Base-by-base conservation (phyloP, 2,329 filamentous ascomycete species). In the Xylaria sp. region DNA sequence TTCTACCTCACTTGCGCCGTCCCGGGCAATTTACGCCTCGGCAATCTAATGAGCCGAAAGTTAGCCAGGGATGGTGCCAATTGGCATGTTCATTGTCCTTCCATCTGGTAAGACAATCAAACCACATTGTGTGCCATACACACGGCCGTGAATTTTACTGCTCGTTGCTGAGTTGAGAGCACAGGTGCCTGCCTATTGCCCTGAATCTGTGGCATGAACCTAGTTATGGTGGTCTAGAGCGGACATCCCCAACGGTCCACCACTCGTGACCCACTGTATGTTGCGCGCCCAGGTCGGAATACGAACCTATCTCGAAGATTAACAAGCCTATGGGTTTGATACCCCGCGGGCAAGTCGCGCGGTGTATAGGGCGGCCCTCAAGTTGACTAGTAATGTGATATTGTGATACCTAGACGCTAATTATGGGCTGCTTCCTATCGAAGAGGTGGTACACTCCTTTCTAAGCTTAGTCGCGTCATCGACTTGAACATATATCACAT, bases 231-330 rank as follows among this genome's bases (percentile, higher is more conserved):
- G 75, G 72, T 68, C 71, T 72, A 62, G 67, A 59, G 72, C 77
- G 77, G 77, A 78, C 75, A 77, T 78, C 77, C 77, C 77, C 77
- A 78, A 78, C 76, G 76, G 76, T 64, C 72, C 67, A 72, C 68
- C 59, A 65, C 71, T 62, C 53, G 71, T 70, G 76, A 74, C 73
- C 75, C 74, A 76, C 76, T 67, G 42, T 71, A 31, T 64, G 44
- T 28, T 68, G 59, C 70, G 63, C 59, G 65, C 66, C 73, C 66
- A 71, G 70, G 65, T 74, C 72, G 72, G 75, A 77, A 68, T 68
- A 71, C 69, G 69, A 67, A 57, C 46, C 6, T 60, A 40, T 63
- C 57, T 61, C 69, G 62, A 66, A 58, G 61, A 65, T 56, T 53
- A 65, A 63, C 44, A 63, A 59, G 44, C 49, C 59, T 49, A 57